Base-by-base conservation (phyloP, 2,329 filamentous ascomycete genomes). In the Paecilomyces fulvus region DNA sequence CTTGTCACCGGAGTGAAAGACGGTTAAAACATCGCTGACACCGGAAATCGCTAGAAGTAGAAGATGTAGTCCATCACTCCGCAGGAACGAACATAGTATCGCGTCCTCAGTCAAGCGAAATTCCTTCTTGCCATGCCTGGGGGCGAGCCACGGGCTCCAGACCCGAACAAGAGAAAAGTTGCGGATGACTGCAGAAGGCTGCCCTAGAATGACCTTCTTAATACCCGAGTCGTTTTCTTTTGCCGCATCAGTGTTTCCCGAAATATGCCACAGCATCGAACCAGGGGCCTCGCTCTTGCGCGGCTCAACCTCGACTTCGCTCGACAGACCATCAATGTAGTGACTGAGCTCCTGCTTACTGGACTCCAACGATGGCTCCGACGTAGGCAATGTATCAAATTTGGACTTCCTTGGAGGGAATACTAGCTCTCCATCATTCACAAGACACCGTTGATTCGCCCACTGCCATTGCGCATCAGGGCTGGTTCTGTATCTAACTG, bases 111-210 rank as follows among this genome's bases (percentile, higher is more conserved):
- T 87, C 3, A 92, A 76, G 3, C 76, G 74, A 56, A 95, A 88
- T 0, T 75, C 75, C 3, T 76, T 72, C 59, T 82, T 84, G 11
- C 92, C 92, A 69, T 96, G 92, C 43, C 90, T 80, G n/a, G 92
- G 92, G 7, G 88, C 90, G 10, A 96, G 76, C 92, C 92, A 97
- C 1, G 91, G 87, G 31, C 81, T 82, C 84, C 86, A 94, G 3
- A 89, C 77, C 17, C 91, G 84, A 4, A 95, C 85, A 11, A 96
- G 74, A 7, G 89, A 84, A 68, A 96, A 92, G 84, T 90, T 95
- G 63, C 88, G 86, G 66, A 81, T 80, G 53, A 82, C 73, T 48
- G 82, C 80, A 64, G 81, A 86, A 0, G 89, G 87, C 1, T 75
- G 73, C 0, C 90, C 90, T 0, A 95, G 72, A 1, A 75, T 71